Base-by-base conservation (phyloP, 1,284 basidiomycete genomes). In the Golubevia pallescens region DNA sequence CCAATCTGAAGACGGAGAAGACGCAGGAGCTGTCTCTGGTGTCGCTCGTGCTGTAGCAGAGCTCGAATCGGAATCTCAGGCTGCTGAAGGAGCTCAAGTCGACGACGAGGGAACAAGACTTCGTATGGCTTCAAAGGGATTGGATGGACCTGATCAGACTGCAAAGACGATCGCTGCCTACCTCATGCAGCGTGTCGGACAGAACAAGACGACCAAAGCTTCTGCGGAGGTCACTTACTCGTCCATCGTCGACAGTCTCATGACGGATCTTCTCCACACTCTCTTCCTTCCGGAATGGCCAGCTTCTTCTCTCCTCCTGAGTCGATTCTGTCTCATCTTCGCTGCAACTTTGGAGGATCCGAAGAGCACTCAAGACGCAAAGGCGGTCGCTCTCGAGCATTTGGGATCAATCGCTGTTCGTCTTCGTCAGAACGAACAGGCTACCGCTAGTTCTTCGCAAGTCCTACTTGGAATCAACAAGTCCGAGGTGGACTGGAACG, bases 271-370 rank as follows among this genome's bases (percentile, higher is more conserved):
- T 16, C 88, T 98, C n/a, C 89, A 89, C 14, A 94, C 96, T 2
- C 87, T 97, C 2, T 95, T 93, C 81, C 92, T 93, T 89, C 95
- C 96, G 0, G 96, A 99, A 84, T 99, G 95, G 95, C 96, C 97
- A 0, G 95, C 93, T 5, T 93, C 96, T 0, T 89, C 91, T 52
- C 86, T 97, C 20, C 88, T 97, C 56, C 65, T 84, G 19, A 72
- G 75, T 55, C 68, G 73, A 21, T 71, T 84, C 62, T 80, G 75
- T 61, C 65, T 70, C 10, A 63, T 67, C 1, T 79, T 84, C 60
- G 60, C 65, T 24, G 60, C 57, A n/a, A 64, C 60, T 10, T 65
- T 82, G 19, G 92, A 94, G 65, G 94, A 97, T 74, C 88, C 91
- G 48, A 94, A 94, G 79, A 89, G 89, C 4, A 61, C 69, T 20